A percentile compares a stretch with the other conserved stretches of the same genome.
Conservation (phyloP, 1,284 basidiomycete species). For the Tausonia pullulans region DNA sequence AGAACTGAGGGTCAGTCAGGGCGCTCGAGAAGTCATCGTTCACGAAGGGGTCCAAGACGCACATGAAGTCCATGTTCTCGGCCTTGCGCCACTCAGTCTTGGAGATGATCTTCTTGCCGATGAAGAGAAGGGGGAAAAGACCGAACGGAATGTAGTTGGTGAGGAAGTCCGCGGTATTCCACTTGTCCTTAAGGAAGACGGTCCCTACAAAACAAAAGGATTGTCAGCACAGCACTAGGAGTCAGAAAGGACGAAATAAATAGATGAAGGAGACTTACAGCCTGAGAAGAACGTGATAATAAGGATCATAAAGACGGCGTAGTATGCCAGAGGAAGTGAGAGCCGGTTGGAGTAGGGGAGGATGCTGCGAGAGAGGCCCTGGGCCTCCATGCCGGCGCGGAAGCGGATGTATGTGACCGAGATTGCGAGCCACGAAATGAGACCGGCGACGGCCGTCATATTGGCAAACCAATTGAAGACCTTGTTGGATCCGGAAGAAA, state of each 20-base stretch:
- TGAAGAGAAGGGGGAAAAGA: conserved; percentile 65
- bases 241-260: no score
- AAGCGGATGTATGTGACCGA: conserved; percentile 68
- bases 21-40: no score
- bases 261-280: conserved; percentile 33
- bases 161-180: conserved; percentile 31
- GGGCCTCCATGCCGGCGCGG: conserved; percentile 58
- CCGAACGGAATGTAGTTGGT: conserved; percentile 67
- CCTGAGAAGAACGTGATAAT: conserved; percentile 62
- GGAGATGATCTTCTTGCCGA: conserved; percentile 32
- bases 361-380: conserved; percentile 53
- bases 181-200: conserved; percentile 49
- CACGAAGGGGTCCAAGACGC: neutral
- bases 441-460: conserved; percentile 44
- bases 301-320: conserved; percentile 42
- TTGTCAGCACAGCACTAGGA: no score
- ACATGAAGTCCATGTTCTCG: conserved; percentile 16
- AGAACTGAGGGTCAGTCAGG: no score
- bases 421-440: conserved; percentile 78
- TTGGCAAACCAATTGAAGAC: conserved; percentile 70
- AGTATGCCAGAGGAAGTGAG: conserved; percentile 31
- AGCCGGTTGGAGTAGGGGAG: conserved; percentile 54
- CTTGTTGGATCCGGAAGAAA: conserved; percentile 47
- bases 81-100: conserved; percentile 18
- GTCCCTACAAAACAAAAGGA: no score